A percentile compares a stretch with the other conserved stretches of the same genome.
phyloP scores from a whole-genome alignment of 768 basidiomycete genomes.

The Hemileccinum impolitum region DNA sequence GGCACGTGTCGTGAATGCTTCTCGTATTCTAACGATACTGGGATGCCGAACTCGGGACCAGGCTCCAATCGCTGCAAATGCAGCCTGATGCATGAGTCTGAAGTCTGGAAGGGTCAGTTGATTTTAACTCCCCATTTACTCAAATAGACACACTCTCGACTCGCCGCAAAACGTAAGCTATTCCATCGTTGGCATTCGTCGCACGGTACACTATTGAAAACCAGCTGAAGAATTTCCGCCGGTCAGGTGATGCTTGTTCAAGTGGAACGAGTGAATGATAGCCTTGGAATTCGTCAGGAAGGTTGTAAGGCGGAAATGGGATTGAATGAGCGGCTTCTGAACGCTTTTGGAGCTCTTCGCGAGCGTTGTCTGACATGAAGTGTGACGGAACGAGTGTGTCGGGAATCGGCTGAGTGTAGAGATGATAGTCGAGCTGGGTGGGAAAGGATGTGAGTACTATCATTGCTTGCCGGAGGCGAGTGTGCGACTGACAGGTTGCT shows the following conservation, averaged over 20 bases:
- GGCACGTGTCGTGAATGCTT: slow-evolving; percentile 92
- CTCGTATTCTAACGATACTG: slow-evolving; percentile 74
- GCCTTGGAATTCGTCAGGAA: slow-evolving; percentile 86
- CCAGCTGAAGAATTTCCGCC: slow-evolving; percentile 78
- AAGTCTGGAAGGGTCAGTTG: slow-evolving; percentile 53
- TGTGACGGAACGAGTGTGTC: slow-evolving; percentile 57
- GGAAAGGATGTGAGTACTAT: not conserved
- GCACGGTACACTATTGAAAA: slow-evolving; percentile 84
- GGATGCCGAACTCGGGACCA: slow-evolving; percentile 89
- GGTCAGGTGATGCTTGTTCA: slow-evolving; percentile 54
- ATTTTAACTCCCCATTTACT: not conserved
- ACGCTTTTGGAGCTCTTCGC: slow-evolving; percentile 53
- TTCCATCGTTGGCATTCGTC: slow-evolving; percentile 70
- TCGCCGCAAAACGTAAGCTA: slow-evolving; percentile 72
- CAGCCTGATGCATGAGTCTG: slow-evolving; percentile 74
- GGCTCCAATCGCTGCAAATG: slow-evolving; percentile 77
- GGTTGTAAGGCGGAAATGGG: slow-evolving; percentile 43
- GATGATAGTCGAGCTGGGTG: slow-evolving; percentile 82
- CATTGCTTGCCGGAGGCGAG: slow-evolving; percentile 1
- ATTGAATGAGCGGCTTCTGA: slow-evolving; percentile 41
- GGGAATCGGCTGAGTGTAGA: slow-evolving; percentile 76
- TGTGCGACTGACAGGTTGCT: slow-evolving; percentile 61
- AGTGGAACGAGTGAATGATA: slow-evolving; percentile 87
- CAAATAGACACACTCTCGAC: slow-evolving; percentile 66
- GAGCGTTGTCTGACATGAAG: slow-evolving; percentile 81